Conservation (phyloP, 225 moss, liverwort and hornwort species). For the Physcomitrellopsis africana region DNA sequence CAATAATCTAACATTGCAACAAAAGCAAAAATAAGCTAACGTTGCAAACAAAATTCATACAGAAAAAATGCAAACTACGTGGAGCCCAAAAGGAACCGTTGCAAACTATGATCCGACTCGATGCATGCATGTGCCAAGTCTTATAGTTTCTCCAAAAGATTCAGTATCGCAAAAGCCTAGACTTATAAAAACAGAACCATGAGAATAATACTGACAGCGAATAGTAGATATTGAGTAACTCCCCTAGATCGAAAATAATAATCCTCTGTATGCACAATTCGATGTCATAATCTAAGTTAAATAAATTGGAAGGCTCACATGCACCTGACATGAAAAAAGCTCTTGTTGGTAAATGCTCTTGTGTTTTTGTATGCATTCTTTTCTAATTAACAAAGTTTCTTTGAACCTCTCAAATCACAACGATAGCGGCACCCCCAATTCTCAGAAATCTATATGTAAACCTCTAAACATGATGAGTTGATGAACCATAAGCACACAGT, state of each 20-base stretch:
- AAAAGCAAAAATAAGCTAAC: no score
- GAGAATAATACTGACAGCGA: no score
- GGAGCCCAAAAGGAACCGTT: no score
- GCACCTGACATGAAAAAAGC: constrained; percentile 15
- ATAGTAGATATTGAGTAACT: background rate
- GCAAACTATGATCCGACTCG: no score
- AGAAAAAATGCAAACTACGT: no score
- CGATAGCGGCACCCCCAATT: constrained; percentile 16
- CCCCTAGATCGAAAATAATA: constrained; percentile 3
- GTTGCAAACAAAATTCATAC: no score
- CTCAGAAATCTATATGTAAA: constrained; percentile 16
- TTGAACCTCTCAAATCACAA: constrained; percentile 13
- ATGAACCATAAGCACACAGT: constrained; percentile 20
- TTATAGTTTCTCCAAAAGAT: no score
- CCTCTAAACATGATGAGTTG: constrained; percentile 5
- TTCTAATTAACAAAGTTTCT: background rate
- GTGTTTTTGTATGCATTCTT: no score
- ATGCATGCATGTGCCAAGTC: no score
- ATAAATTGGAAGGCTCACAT: constrained; percentile 10
- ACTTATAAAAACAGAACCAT: no score
- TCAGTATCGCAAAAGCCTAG: no score
- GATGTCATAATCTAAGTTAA: constrained; percentile 12
- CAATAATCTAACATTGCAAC: no score
- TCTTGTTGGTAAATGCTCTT: constrained; percentile 17
- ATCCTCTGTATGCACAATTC: constrained; percentile 21